phyloP scores from a whole-genome alignment of 441 rosid genomes.

The Daphne laureola region DNA sequence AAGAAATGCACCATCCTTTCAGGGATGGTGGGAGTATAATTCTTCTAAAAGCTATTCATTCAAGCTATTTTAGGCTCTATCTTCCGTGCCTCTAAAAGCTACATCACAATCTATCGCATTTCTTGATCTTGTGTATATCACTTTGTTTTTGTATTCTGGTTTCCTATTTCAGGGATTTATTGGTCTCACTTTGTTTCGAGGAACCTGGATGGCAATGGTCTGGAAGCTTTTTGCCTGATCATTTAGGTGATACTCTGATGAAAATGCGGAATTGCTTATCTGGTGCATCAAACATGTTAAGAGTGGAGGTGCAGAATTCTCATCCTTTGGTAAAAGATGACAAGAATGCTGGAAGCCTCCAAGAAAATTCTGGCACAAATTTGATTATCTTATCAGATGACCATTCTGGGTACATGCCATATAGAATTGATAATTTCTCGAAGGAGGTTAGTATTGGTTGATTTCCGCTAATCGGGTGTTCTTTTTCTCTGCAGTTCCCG shows the following conservation, averaged over 20 bases:
- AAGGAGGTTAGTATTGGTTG: constrained; percentile 74
- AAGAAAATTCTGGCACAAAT: constrained; percentile 84
- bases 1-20: no score
- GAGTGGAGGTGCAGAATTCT: constrained; percentile 96
- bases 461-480: constrained; percentile 10
- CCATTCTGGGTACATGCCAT: constrained; percentile 92
- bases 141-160: constrained; percentile 3
- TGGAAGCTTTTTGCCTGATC: constrained; percentile 95
- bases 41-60: no score
- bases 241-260: constrained; percentile 90
- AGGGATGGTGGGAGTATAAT: no score
- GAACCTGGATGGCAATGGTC: constrained; percentile 99
- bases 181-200: constrained; percentile 74
- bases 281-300: constrained; percentile 64
- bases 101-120: no score
- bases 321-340: constrained; percentile 74
- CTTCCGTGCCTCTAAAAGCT: no score
- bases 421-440: constrained; percentile 96
- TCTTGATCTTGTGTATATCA: no score
- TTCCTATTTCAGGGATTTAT: constrained; percentile 57
- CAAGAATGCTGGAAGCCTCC: constrained; percentile 64
- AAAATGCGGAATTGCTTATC: constrained; percentile 80
- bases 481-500: neutral
- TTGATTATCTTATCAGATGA: constrained; percentile 90
- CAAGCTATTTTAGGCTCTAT: no score